Evolutionary conservation across 169 alveolate species (phyloP).

Genomic region (Haemoproteus tartakovskyi): DNA sequence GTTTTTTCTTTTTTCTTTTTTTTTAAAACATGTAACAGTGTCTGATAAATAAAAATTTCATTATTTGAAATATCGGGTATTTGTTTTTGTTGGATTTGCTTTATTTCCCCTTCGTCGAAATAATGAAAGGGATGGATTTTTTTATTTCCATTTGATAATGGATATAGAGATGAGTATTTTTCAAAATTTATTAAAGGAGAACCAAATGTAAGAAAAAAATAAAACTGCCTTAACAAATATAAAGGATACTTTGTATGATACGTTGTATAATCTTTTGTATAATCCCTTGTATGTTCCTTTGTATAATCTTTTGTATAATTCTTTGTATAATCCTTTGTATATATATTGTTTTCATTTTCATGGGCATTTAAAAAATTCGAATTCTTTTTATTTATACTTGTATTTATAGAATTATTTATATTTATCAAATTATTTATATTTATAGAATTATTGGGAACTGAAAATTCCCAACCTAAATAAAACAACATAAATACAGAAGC

Average conservation of each 20-base stretch:
- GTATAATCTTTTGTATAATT: too few species aligned
- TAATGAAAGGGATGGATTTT: too few species aligned
- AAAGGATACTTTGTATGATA: slow-evolving; percentile 8
- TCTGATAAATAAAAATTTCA: slow-evolving; percentile 7
- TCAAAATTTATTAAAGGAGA: slow-evolving; percentile 18
- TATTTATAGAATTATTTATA: too few species aligned
- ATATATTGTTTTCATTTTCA: too few species aligned
- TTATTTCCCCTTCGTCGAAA: too few species aligned
- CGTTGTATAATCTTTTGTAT: too few species aligned
- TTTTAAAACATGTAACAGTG: slow-evolving; percentile 6
- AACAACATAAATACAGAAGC: slow-evolving; percentile 20
- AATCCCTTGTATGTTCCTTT: too few species aligned
- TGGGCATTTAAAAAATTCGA: too few species aligned
- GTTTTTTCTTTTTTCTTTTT: not conserved
- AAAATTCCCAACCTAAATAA: not conserved
- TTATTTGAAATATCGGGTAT: slow-evolving; percentile 25
- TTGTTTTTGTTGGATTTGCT: too few species aligned
- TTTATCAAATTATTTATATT: too few species aligned
- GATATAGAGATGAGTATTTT: slow-evolving; percentile 35
- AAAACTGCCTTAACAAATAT: not conserved
- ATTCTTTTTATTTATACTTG: too few species aligned
- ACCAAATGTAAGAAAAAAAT: slow-evolving; percentile 26
- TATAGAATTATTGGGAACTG: not conserved
- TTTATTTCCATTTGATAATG: not conserved
- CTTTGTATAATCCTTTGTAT: too few species aligned